A percentile compares a stretch with the other conserved stretches of the same genome.
phyloP scores from a whole-genome alignment of 2,329 filamentous ascomycete species.

The Colletotrichum theobromicola region DNA sequence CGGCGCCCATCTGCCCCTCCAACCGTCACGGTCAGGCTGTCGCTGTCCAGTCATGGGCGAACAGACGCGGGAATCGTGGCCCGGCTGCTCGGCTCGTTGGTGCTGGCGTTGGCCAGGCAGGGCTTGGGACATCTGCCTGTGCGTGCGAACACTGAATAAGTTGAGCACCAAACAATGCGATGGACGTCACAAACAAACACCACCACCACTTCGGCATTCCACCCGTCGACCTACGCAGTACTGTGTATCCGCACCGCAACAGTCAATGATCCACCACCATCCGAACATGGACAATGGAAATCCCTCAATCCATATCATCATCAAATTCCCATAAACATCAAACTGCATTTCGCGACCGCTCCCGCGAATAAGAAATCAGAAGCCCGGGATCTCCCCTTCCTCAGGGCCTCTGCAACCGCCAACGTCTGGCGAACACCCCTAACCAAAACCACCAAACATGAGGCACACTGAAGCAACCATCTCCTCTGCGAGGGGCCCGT shows the following conservation, averaged over 20 bases:
- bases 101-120: neutral
- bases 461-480: conserved; percentile 2
- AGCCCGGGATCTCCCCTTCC: neutral
- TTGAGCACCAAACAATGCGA: neutral
- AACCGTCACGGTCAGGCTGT: neutral
- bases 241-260: neutral
- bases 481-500: neutral
- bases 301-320: neutral
- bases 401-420: neutral
- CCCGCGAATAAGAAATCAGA: neutral
- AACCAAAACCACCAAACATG: conserved; percentile 4
- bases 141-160: neutral
- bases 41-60: neutral
- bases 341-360: neutral
- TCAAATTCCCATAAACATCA: neutral
- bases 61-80: neutral
- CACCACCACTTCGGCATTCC: neutral
- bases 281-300: neutral
- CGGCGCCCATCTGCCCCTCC: neutral
- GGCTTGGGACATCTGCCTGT: neutral
- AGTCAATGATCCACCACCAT: neutral
- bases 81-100: neutral
- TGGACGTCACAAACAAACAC: neutral
- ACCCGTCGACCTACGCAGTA: neutral
- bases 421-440: conserved; percentile 2